Base-by-base conservation (phyloP, 176 grass and related monocot species). In the Secale cereale region DNA sequence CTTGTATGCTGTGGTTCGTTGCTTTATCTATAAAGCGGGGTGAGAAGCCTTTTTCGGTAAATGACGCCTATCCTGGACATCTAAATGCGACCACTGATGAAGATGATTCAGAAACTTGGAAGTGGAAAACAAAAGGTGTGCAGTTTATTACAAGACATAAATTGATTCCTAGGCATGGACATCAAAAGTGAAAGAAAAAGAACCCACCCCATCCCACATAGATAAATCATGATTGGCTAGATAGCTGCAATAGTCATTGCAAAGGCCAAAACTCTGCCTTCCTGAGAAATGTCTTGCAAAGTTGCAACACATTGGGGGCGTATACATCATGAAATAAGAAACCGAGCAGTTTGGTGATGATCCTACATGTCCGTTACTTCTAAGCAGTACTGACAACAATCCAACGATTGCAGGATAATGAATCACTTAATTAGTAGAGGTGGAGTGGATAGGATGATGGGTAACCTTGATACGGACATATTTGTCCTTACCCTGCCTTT, bases 141-240 rank as follows among this genome's bases (percentile, higher is more conserved):
- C 8, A 36, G 31, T 19, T 68, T 68, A 35, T 36, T 36, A 20
- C 31, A 68, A 8, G 30, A 22, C 65, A 19, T 3, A 52, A 77
- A 77, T 45, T 64, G 37, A 70, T 70, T 46, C 9, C 43, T 52
- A 65, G 14, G 10, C 16, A 78, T 78, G 46, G 25, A 23, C 7
- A 85, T 85, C 31, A 33, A 67, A 43, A 78, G 50, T 70, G 48
- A 85, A 8, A 37, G 39, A 56, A 78, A 70, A 39, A 59, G 27
- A 85, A 68, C 23, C 60, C 23, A 40, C 30, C 71, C 9, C 29
- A 22, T 50, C 70, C 71, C 39, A 50, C 4, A 77, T 32, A 31
- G 4, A 54, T 76, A 50, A 12, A 54, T 52, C 73, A 46, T 76
- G 32, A 32, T 76, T 22, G 48, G 27, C 48, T 76, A 56, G 46